Percentiles rank a stretch among this genome's conserved stretches.
These are phyloP conservation scores for Lathyrus oleraceus DNA, from an alignment of 306 rosid species.

Conservation along the genomic window DNA sequence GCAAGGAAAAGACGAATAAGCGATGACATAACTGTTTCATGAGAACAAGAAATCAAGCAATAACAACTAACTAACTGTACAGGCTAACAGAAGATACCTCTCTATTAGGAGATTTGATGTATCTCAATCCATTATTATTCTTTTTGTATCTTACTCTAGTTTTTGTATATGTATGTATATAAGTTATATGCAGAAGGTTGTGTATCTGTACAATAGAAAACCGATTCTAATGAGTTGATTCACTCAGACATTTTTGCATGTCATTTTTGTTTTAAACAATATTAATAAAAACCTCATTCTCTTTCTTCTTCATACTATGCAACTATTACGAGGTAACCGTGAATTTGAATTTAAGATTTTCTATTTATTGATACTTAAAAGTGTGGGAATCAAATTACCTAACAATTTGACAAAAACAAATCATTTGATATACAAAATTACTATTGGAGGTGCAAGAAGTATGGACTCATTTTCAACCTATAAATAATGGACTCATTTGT, in stretches of 20 bases:
- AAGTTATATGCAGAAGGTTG: conserved; percentile 10
- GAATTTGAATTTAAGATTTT: no score
- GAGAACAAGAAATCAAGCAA: conserved; percentile 34
- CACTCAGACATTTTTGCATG: neutral
- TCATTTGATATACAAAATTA: no score
- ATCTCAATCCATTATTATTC: conserved; percentile 25
- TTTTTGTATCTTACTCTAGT: conserved; percentile 33
- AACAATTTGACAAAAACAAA: no score
- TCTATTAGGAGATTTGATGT: conserved; percentile 27
- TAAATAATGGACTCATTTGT: neutral
- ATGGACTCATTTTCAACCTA: neutral
- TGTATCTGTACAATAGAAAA: conserved; percentile 24
- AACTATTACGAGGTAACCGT: no score
- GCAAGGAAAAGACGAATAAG: conserved; percentile 71
- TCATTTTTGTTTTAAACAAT: neutral
- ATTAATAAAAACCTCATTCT: no score
- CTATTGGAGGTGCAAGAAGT: neutral
- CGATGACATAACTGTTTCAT: conserved; percentile 41
- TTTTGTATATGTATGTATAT: conserved; percentile 29
- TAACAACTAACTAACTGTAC: conserved; percentile 36
- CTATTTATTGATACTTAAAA: no score
- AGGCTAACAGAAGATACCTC: conserved; percentile 43
- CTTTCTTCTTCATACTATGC: no score
- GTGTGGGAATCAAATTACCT: no score
- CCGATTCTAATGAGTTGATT: conserved; percentile 1